Evolutionary conservation across 2,329 filamentous ascomycete species (phyloP).

Genomic region (Neopestalotiopsis sp.): DNA sequence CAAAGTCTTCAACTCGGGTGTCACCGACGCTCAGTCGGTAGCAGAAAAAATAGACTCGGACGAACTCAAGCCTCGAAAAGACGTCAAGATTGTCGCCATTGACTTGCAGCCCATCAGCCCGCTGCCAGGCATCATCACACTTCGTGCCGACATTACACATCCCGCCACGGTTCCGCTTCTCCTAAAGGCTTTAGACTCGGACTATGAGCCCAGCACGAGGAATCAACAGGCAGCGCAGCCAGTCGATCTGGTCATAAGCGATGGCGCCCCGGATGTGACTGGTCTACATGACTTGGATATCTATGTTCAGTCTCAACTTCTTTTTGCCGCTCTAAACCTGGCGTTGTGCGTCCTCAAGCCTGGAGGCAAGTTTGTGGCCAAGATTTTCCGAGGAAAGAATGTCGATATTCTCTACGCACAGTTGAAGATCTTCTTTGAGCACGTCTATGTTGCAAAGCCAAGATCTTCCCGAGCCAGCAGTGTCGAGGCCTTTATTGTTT

Average conservation of each 20-base stretch:
- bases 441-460: slow-evolving; percentile 91
- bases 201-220: slow-evolving; percentile 56
- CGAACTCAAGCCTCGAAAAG: slow-evolving; percentile 56
- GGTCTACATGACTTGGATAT: slow-evolving; percentile 97
- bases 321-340: slow-evolving; percentile 92
- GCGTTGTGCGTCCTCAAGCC: slow-evolving; percentile 91
- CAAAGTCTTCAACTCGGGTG: slow-evolving; percentile 48
- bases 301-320: slow-evolving; percentile 93
- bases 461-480: slow-evolving; percentile 94
- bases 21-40: slow-evolving; percentile 28
- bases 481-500: slow-evolving; percentile 96
- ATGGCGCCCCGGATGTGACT: slow-evolving; percentile 95
- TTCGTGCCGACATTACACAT: slow-evolving; percentile 96
- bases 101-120: slow-evolving; percentile 96
- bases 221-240: slow-evolving; percentile 69
- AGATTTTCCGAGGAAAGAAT: slow-evolving; percentile 94
- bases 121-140: slow-evolving; percentile 87
- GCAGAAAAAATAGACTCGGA: slow-evolving; percentile 25
- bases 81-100: slow-evolving; percentile 94
- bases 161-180: slow-evolving; percentile 92
- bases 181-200: slow-evolving; percentile 81
- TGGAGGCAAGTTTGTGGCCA: slow-evolving; percentile 95
- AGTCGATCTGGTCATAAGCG: slow-evolving; percentile 92
- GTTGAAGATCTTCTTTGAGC: slow-evolving; percentile 86
- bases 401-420: slow-evolving; percentile 97